phyloP scores from a whole-genome alignment of 2,329 filamentous ascomycete species.

The Nigrospora osmanthi region DNA sequence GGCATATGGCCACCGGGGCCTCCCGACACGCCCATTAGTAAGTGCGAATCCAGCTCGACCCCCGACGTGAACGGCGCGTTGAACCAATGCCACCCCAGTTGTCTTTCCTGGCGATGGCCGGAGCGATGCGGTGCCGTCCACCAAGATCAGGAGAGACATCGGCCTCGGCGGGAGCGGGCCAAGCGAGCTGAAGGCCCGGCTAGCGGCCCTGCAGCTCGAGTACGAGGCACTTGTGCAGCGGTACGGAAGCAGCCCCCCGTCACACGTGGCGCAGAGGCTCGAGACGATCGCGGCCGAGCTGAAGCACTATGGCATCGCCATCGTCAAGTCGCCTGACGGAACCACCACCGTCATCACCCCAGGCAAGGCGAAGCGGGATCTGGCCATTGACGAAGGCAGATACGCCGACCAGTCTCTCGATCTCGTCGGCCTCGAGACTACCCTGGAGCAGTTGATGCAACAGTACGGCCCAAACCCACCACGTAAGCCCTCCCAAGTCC shows the following conservation, averaged over 20 bases:
- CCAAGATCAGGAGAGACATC: slow-evolving; percentile 2
- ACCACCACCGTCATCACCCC: slow-evolving; percentile 23
- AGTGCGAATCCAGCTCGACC: slow-evolving; percentile 8
- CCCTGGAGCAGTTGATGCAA: slow-evolving; percentile 8
- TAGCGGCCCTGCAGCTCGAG: slow-evolving; percentile 17
- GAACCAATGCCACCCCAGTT: slow-evolving; percentile 2
- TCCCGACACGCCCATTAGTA: slow-evolving; percentile 5
- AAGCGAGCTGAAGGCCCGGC: slow-evolving; percentile 15
- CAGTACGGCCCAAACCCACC: slow-evolving; percentile 4
- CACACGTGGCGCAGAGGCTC: slow-evolving; percentile 12
- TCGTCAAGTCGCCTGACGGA: slow-evolving; percentile 23
- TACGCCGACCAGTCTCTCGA: slow-evolving; percentile 7
- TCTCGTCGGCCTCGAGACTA: slow-evolving; percentile 11
- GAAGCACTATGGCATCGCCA: slow-evolving; percentile 24
- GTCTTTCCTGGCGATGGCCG: not conserved
- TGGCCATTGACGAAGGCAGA: not conserved
- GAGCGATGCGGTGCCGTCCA: not conserved
- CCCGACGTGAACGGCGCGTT: slow-evolving; percentile 10
- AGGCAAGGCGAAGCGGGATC: slow-evolving; percentile 13
- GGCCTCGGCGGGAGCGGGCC: slow-evolving; percentile 7
- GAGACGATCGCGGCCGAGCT: slow-evolving; percentile 18
- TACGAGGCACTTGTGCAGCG: slow-evolving; percentile 16
- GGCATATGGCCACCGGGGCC: slow-evolving; percentile 5
- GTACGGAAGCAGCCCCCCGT: slow-evolving; percentile 13
- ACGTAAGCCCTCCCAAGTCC: not conserved